Percentiles rank a stretch among this genome's conserved stretches.
phyloP scores from a whole-genome alignment of 2,329 filamentous ascomycete genomes.

The Aspergillus sp. region DNA sequence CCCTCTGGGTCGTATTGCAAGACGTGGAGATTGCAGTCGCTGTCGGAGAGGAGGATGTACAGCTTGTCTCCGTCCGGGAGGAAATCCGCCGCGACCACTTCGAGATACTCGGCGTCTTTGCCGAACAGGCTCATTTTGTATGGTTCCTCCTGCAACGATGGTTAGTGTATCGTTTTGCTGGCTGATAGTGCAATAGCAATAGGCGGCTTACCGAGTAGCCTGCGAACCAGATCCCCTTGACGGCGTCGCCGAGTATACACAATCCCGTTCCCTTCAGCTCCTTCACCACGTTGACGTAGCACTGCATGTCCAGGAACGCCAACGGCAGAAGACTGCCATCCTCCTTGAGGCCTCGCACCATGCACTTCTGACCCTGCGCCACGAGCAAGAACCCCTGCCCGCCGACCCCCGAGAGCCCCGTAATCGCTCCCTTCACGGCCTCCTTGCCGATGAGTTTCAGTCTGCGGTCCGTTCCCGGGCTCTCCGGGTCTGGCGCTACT shows the following conservation, averaged over 20 bases:
- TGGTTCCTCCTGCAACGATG: constrained; percentile 62
- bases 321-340: constrained; percentile 87
- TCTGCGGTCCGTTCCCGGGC: constrained; percentile 74
- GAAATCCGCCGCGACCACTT: constrained; percentile 76
- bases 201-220: constrained; percentile 61
- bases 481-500: constrained; percentile 80
- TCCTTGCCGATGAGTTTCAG: constrained; percentile 82
- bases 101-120: constrained; percentile 69
- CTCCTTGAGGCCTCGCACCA: constrained; percentile 92
- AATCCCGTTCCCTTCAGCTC: constrained; percentile 75
- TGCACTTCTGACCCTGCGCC: constrained; percentile 92
- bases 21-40: constrained; percentile 76
- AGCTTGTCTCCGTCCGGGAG: constrained; percentile 76
- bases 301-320: constrained; percentile 96
- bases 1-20: constrained; percentile 92
- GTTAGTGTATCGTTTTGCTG: constrained; percentile 1
- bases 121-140: constrained; percentile 92
- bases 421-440: constrained; percentile 86
- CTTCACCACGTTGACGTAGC: constrained; percentile 78
- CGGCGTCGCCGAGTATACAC: constrained; percentile 77
- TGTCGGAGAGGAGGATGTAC: constrained; percentile 72
- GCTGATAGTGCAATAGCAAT: neutral
- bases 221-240: constrained; percentile 92
- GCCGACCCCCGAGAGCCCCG: constrained; percentile 72
- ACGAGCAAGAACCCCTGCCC: constrained; percentile 81